Evolutionary conservation across 202 grass and related monocot species (phyloP).

Genomic region (Setaria viridis): DNA sequence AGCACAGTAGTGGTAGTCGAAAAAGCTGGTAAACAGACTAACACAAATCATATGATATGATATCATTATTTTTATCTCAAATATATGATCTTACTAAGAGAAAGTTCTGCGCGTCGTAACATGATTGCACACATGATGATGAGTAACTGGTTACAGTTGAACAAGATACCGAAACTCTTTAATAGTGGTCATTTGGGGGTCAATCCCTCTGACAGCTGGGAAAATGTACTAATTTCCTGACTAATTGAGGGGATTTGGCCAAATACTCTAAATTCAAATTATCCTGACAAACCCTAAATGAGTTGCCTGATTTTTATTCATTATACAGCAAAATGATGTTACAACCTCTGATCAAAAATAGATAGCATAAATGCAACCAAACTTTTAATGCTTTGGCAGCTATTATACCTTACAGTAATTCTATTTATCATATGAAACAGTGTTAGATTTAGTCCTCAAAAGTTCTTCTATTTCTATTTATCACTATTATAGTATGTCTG

Average conservation of each 20-base stretch:
- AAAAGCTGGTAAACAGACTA: constrained; percentile 5
- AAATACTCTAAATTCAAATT: neutral
- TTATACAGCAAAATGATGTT: neutral
- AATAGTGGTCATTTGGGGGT: neutral
- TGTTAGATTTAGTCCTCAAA: neutral
- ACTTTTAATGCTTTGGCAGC: neutral
- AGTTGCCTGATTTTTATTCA: too few relatives aligned
- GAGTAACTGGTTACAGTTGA: neutral
- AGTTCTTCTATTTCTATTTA: neutral
- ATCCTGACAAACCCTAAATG: neutral
- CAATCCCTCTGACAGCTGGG: neutral
- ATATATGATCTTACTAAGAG: constrained; percentile 1
- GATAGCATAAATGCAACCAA: neutral
- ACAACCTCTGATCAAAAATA: neutral
- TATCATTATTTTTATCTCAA: constrained; percentile 20
- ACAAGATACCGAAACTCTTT: neutral
- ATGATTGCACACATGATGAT: neutral
- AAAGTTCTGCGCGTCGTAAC: neutral
- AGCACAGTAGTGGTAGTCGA: neutral
- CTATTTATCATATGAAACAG: neutral
- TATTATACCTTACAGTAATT: neutral
- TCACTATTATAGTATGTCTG: neutral
- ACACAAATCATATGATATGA: neutral
- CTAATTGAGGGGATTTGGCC: neutral
- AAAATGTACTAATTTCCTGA: neutral